phyloP scores from a whole-genome alignment of 1,139 yeast genomes.

The Citeromyces siamensis region DNA sequence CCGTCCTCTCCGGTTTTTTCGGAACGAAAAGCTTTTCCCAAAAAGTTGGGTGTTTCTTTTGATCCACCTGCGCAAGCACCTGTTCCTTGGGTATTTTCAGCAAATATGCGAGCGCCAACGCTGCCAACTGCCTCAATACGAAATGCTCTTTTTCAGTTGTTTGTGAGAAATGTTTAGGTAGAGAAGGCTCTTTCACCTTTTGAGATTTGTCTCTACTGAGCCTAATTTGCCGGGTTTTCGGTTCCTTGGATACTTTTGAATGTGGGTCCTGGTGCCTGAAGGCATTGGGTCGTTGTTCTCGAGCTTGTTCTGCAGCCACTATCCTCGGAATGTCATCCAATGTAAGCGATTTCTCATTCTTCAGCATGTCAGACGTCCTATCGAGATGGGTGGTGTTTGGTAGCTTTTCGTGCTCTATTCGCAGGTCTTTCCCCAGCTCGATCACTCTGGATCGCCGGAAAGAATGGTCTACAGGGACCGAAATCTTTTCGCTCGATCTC shows the following conservation, averaged over 20 bases:
- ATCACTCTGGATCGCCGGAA: slow-evolving; percentile 41
- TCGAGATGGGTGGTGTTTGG: slow-evolving; percentile 16
- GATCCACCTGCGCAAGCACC: slow-evolving; percentile 39
- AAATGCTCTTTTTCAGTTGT: slow-evolving; percentile 48
- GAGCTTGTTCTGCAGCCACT: slow-evolving; percentile 94
- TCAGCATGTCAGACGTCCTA: slow-evolving; percentile 55
- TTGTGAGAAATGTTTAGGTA: slow-evolving; percentile 57
- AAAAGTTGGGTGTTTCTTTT: slow-evolving; percentile 44
- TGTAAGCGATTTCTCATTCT: slow-evolving; percentile 77
- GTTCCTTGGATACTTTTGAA: slow-evolving; percentile 10
- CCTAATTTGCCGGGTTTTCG: background rate
- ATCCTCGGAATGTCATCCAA: slow-evolving; percentile 94
- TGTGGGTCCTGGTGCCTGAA: slow-evolving; percentile 45
- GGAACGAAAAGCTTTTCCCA: slow-evolving; percentile 59
- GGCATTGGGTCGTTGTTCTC: slow-evolving; percentile 84
- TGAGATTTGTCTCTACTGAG: slow-evolving; percentile 1
- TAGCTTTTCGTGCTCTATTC: slow-evolving; percentile 5
- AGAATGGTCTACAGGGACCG: slow-evolving; percentile 40
- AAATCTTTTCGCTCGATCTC: slow-evolving; percentile 54
- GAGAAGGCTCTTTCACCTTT: background rate
- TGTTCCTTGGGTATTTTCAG: slow-evolving; percentile 34
- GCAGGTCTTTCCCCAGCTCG: slow-evolving; percentile 18
- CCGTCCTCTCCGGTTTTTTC: slow-evolving; percentile 10
- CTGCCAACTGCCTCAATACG: slow-evolving; percentile 55
- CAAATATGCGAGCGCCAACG: slow-evolving; percentile 41